phyloP scores from a whole-genome alignment of 106 monocot species.

The Dioscorea alata region DNA sequence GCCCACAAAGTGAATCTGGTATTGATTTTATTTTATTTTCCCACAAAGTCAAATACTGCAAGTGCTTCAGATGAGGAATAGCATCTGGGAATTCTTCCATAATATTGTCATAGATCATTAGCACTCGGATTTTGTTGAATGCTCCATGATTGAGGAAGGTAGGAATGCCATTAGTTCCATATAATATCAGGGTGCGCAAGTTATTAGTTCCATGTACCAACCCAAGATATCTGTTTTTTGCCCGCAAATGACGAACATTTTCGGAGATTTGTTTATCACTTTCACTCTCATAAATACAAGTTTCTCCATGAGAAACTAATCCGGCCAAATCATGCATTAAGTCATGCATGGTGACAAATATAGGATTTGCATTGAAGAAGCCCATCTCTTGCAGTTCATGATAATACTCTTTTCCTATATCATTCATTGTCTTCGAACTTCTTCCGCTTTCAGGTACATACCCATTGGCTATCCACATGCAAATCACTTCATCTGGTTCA shows the following conservation, averaged over 20 bases:
- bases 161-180: neutral
- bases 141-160: neutral
- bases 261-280: no score
- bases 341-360: conserved; percentile 1
- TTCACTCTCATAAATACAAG: neutral
- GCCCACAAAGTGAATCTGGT: neutral
- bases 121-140: conserved; percentile 11
- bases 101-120: neutral
- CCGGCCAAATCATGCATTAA: conserved; percentile 31
- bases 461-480: conserved; percentile 33
- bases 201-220: neutral
- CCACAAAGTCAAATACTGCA: conserved; percentile 21
- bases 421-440: conserved; percentile 4
- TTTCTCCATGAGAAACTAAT: conserved; percentile 18
- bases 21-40: no score
- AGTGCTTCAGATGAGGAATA: conserved; percentile 27
- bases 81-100: conserved; percentile 3
- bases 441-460: neutral
- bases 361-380: neutral
- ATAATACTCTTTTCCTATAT: conserved; percentile 19
- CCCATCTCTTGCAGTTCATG: conserved; percentile 7
- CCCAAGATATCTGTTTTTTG: neutral
- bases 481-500: neutral
- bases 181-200: neutral
- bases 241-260: neutral